phyloP scores from a whole-genome alignment of 192 early-diverging fungal species.

The Coemansia sp. region DNA sequence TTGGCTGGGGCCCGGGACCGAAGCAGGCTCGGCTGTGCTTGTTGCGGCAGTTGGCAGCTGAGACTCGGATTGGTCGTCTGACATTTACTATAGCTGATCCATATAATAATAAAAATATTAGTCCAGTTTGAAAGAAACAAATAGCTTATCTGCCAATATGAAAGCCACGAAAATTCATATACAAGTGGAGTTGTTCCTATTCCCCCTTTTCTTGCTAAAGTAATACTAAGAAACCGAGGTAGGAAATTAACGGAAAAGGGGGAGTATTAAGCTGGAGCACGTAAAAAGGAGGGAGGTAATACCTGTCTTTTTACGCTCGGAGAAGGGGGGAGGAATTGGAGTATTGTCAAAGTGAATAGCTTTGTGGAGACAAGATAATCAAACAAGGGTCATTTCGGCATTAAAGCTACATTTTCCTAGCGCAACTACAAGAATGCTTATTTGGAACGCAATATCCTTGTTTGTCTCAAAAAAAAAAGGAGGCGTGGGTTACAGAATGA shows the following conservation, averaged over 20 bases:
- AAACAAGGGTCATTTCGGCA: constrained; percentile 16
- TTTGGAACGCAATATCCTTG: constrained; percentile 1
- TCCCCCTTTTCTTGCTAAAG: neutral
- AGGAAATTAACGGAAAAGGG: neutral
- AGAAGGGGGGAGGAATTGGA: neutral
- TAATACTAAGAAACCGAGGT: constrained; percentile 4
- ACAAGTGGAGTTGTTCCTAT: neutral
- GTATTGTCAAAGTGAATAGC: constrained; percentile 9
- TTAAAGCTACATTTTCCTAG: neutral
- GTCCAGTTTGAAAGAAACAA: neutral
- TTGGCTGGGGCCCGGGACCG: neutral
- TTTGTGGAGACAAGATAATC: constrained; percentile 19
- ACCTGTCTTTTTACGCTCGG: constrained; percentile 1
- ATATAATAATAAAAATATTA: neutral
- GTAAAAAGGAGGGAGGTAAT: neutral
- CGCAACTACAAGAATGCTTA: neutral
- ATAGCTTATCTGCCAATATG: constrained; percentile 1
- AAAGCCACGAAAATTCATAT: neutral
- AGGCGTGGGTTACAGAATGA: constrained; percentile 18
- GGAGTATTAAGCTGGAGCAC: constrained; percentile 8
- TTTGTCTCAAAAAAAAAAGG: constrained; percentile 1
- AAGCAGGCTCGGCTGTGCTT: constrained; percentile 9
- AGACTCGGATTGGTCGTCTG: constrained; percentile 29
- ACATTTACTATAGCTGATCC: constrained; percentile 45
- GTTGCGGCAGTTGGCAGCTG: constrained; percentile 11